These are phyloP conservation scores for Cystofilobasidium ferigula DNA, from an alignment of 768 basidiomycete genomes.

Conservation along the genomic window DNA sequence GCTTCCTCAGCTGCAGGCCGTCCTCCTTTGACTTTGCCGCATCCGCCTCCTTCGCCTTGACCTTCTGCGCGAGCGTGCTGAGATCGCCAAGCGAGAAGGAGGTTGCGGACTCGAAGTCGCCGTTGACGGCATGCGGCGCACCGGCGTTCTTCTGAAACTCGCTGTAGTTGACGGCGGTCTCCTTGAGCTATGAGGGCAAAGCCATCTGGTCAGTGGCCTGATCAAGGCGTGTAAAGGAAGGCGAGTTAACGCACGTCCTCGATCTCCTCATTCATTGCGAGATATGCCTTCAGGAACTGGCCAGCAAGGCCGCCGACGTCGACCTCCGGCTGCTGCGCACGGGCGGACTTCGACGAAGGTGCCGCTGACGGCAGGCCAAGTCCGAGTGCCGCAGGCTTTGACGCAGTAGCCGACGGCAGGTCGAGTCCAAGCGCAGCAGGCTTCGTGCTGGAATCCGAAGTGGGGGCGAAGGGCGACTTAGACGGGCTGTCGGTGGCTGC, in stretches of 20 bases:
- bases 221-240: background rate
- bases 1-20: constrained; percentile 27
- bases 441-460: too few relatives aligned
- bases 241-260: constrained; percentile 18
- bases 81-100: constrained; percentile 21
- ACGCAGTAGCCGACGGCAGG: too few relatives aligned
- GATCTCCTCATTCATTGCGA: constrained; percentile 26
- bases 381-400: background rate
- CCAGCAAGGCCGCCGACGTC: constrained; percentile 31
- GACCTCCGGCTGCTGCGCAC: constrained; percentile 7
- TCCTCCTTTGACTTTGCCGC: constrained; percentile 14
- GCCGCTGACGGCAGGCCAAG: background rate
- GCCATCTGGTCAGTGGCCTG: background rate
- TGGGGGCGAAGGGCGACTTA: too few relatives aligned
- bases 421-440: too few relatives aligned
- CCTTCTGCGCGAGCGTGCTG: background rate
- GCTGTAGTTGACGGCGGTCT: constrained; percentile 11
- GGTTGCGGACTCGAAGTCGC: constrained; percentile 8
- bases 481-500: too few relatives aligned
- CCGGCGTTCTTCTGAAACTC: constrained; percentile 15
- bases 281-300: constrained; percentile 30
- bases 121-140: constrained; percentile 3
- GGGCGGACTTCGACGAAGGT: background rate
- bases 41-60: constrained; percentile 16
- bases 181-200: constrained; percentile 6